Percentiles rank a stretch among this genome's conserved stretches.
Evolutionary conservation across 768 basidiomycete genomes (phyloP).

Genomic region (Cyclocybe aegerita): DNA sequence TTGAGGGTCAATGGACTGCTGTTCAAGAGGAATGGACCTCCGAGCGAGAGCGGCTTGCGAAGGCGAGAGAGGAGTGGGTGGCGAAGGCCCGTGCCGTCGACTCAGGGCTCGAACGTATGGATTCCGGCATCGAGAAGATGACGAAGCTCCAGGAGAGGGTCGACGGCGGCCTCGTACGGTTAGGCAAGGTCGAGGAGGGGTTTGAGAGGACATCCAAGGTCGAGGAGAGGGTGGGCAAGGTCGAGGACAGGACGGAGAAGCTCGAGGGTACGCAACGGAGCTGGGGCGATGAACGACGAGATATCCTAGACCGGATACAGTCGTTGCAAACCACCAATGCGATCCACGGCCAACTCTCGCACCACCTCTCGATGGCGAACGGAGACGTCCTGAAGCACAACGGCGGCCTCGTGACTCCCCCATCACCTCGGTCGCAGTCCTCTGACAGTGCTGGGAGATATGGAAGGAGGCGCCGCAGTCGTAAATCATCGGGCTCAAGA

Average conservation of each 20-base stretch:
- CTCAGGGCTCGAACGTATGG: background rate
- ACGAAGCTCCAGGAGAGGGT: no score
- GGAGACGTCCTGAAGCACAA: conserved; percentile 34
- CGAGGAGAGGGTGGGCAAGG: conserved; percentile 32
- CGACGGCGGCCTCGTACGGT: background rate
- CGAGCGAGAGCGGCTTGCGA: conserved; percentile 73
- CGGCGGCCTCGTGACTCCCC: conserved; percentile 69
- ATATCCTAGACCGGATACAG: no score
- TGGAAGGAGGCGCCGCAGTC: conserved; percentile 34
- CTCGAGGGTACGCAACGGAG: background rate
- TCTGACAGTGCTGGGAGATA: conserved; percentile 52
- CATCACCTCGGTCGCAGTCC: conserved; percentile 71
- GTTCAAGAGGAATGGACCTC: conserved; percentile 82
- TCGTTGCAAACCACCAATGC: no score
- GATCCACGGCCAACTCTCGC: no score
- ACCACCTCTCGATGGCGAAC: conserved; percentile 19
- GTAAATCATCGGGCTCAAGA: conserved; percentile 7
- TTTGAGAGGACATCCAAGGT: background rate
- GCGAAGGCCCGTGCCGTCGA: background rate
- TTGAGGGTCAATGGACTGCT: conserved; percentile 77
- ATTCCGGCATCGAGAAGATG: background rate
- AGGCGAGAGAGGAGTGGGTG: conserved; percentile 85
- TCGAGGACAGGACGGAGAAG: background rate
- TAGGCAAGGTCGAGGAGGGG: background rate
- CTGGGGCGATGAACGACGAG: background rate